Evolutionary conservation across 768 basidiomycete species (phyloP), one percentile per base, ranked within the genome.

Genomic region (Lactarius sp.): DNA sequence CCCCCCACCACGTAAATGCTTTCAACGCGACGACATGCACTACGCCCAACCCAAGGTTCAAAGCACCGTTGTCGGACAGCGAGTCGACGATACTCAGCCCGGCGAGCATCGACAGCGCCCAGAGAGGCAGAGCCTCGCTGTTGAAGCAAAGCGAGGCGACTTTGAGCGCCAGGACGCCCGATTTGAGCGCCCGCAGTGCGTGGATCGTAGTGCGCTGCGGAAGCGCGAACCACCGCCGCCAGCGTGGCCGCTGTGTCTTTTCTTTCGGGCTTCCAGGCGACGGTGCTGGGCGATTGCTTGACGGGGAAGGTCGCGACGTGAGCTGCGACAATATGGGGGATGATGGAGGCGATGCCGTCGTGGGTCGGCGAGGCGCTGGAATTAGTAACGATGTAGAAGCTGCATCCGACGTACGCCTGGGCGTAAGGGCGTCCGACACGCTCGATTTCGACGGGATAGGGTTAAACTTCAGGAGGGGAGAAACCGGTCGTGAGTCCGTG

Each of bases 81-180:
- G 78, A 80, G 72, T 84, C 83, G 22, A 73, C 61, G 33, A 82
- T 68, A 2, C 80, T 80, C 1, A 79, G 74, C 1, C 69, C 65
- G 8, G 75, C 71, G 44, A 79, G 70, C 14, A 69, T 58, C 0
- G 61, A 71, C 57, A 74, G 52, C 4, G 75, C 56, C 33, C 71
- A 58, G 2, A 71, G 69, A 42, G 72, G 72, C 7, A 70, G 56
- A 13, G 59, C 69, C 0, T 64, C 52, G 12, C 57, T 60, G 18
- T 65, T 41, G 47, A 67, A 60, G 64, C 75, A 77, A 39, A 75
- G 49, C 3, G 69, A 68, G 3, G 74, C 60, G 13, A 56, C 37
- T 16, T 70, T 68, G 67, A 70, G 73, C 27, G 49, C 64, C 14
- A 66, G 68, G 16, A 62, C 60, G 22, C 71, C 44, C 13, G 71